Conservation (phyloP, 2,329 filamentous ascomycete genomes). For the Cordyceps tenuipes region DNA sequence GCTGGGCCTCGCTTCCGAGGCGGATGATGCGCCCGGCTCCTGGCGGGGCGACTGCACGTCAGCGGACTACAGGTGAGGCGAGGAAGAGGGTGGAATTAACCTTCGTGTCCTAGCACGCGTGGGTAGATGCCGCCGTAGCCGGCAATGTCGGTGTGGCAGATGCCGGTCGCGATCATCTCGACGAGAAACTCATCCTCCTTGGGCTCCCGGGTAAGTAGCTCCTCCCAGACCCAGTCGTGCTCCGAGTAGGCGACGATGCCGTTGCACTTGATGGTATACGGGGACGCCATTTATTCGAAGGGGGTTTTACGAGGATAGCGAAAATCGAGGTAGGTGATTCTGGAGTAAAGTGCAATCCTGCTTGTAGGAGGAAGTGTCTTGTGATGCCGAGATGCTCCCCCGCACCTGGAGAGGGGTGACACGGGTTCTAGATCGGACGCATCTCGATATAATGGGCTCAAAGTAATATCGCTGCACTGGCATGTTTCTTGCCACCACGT, state of each 20-base stretch:
- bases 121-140: constrained; percentile 4
- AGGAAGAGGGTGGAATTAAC: background rate
- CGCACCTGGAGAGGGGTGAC: background rate
- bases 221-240: constrained; percentile 3
- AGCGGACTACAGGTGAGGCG: background rate
- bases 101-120: background rate
- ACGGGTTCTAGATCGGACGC: background rate
- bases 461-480: background rate
- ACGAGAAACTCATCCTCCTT: constrained; percentile 6
- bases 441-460: background rate
- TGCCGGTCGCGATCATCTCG: constrained; percentile 3
- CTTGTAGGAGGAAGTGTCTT: background rate
- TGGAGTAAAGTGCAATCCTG: background rate
- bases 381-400: background rate
- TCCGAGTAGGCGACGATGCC: constrained; percentile 7
- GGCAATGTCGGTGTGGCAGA: constrained; percentile 1
- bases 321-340: background rate
- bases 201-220: constrained; percentile 1
- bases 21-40: background rate
- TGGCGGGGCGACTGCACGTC: background rate
- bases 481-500: background rate
- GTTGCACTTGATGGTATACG: background rate
- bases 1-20: background rate
- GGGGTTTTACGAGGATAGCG: background rate
- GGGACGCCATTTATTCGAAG: background rate